Conservation (phyloP, 352 stramenopile genomes). For the Thalassiosira oceanica region DNA sequence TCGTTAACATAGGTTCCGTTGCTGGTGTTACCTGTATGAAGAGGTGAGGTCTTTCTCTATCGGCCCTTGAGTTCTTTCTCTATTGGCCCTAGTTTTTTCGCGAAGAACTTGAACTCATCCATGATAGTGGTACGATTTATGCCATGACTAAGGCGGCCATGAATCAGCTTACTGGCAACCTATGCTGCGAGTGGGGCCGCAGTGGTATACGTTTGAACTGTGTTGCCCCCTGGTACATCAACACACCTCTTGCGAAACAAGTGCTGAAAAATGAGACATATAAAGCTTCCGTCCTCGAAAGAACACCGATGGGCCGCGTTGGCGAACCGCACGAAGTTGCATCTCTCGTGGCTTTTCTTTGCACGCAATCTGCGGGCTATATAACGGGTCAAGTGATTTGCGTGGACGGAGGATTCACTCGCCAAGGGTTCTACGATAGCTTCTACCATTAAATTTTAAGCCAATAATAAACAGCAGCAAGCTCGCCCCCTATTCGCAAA, state of each 20-base stretch:
- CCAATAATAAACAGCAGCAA: no score
- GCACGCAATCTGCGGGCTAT: conserved; percentile 52
- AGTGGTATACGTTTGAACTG: conserved; percentile 81
- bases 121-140: conserved; percentile 69
- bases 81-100: no score
- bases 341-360: conserved; percentile 77
- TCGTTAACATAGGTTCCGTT: conserved; percentile 78
- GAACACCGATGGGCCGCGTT: conserved; percentile 75
- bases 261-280: conserved; percentile 81
- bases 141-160: conserved; percentile 80
- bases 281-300: conserved; percentile 59
- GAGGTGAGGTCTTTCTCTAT: no score
- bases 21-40: conserved; percentile 76
- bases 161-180: conserved; percentile 81
- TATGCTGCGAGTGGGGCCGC: conserved; percentile 78
- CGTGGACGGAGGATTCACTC: conserved; percentile 76
- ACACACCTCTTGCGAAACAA: conserved; percentile 80
- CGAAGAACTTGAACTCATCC: no score
- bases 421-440: conserved; percentile 73
- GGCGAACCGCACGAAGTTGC: conserved; percentile 77
- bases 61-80: no score
- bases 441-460: conserved; percentile 51
- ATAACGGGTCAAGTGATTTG: conserved; percentile 81
- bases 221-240: conserved; percentile 84
- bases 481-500: no score